Base-by-base conservation (phyloP, 805 yeast species). In the Pichia ethanolica region DNA sequence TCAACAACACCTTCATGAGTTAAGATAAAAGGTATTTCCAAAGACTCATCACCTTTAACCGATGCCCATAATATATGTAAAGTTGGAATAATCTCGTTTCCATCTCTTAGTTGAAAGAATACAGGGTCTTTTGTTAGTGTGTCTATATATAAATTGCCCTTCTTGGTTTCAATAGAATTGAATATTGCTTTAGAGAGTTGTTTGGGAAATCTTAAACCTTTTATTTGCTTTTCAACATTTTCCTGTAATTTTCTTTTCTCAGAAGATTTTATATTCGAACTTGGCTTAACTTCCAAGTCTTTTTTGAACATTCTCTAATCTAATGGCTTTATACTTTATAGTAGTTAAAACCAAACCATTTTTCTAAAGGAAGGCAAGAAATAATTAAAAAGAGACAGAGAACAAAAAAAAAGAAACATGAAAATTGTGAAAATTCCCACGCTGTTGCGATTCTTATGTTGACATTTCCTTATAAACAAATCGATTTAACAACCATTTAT, bases 1-100 rank as follows among this genome's bases (percentile, higher is more conserved):
- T 77, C 82, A 14, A 91, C 73, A 2, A 91, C 96, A 56, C 75
- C 78, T 11, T 78, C 77, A 61, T 87, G 89, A 0, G 97, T 90
- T 50, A 70, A 66, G 3, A 90, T 78, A 0, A 74, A 62, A 0
- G 96, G 96, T 26, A 89, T 56, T 9, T 37, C 35, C 13, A 44
- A 34, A 7, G 39, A 12, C n/a, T 34, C 33, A 37, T 32, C 26
- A 5, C 12, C 25, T 5, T 20, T 37, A 26, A 42, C 12, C 13
- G 77, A 73, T 27, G 72, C 71, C 93, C 96, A 87, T 39, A 83
- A 64, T 0, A 88, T 80, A 60, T 73, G 86, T 1, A 87, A 68
- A 0, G 96, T 79, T 0, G 99, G 98, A 46, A 80, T 70, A 26
- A 73, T 53, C 0, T 5, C 12, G 25, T 66, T 71, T 1, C 75